These are phyloP conservation scores for Eimeria tenella DNA, from an alignment of 169 alveolate species.

Conservation along the genomic window DNA sequence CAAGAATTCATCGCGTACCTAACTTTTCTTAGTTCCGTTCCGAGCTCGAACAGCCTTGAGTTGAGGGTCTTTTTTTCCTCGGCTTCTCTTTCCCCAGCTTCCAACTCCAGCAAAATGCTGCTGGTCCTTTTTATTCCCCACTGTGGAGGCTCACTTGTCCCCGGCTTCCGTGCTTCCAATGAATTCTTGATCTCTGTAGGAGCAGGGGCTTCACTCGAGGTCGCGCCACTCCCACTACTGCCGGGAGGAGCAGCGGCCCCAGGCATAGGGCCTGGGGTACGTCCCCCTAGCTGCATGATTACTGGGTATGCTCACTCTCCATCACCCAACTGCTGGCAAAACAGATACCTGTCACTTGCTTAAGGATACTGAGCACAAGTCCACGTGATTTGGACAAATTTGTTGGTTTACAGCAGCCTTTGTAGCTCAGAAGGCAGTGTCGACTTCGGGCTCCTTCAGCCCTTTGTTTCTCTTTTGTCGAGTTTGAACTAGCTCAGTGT, in stretches of 20 bases:
- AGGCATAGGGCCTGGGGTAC: background rate
- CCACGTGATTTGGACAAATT: no score
- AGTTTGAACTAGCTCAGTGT: no score
- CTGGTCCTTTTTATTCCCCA: background rate
- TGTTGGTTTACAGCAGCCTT: no score
- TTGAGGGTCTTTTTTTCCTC: slow-evolving; percentile 39
- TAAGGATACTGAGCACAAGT: no score
- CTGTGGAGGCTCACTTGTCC: background rate
- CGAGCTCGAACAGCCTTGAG: slow-evolving; percentile 53
- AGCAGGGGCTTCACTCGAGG: background rate
- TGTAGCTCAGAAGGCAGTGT: no score
- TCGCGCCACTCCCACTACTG: background rate
- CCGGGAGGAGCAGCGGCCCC: slow-evolving; percentile 19
- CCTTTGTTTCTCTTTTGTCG: no score
- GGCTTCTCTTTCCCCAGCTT: slow-evolving; percentile 59
- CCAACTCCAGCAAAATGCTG: slow-evolving; percentile 32
- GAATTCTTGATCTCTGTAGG: background rate
- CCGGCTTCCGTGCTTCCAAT: background rate
- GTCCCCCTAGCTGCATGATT: slow-evolving; percentile 46
- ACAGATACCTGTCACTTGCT: no score
- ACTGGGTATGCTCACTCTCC: no score
- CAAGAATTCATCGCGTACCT: background rate
- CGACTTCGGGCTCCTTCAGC: no score
- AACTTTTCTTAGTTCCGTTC: slow-evolving; percentile 52
- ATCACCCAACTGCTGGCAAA: no score